phyloP scores from a whole-genome alignment of 768 basidiomycete species.

The Mycena sanguinolenta region DNA sequence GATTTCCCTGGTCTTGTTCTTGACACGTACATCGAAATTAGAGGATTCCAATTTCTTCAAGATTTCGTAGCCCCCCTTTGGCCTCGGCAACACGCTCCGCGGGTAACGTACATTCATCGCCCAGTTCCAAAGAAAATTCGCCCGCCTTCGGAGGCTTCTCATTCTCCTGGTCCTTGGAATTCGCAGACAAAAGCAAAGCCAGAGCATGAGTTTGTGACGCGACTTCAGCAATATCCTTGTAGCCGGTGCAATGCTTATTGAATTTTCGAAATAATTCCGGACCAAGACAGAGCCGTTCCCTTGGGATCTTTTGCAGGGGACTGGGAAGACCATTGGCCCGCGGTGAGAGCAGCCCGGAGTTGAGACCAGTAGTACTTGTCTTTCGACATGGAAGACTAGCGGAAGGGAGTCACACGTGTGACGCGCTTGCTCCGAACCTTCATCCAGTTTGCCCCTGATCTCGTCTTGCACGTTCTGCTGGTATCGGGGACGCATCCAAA shows the following conservation, averaged over 20 bases:
- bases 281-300: slow-evolving; percentile 73
- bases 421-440: slow-evolving; percentile 2
- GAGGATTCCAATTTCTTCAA: slow-evolving; percentile 64
- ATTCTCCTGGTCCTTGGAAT: slow-evolving; percentile 67
- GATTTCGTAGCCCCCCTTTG: slow-evolving; percentile 61
- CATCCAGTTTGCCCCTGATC: neutral
- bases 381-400: slow-evolving; percentile 53
- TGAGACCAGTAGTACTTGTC: slow-evolving; percentile 86
- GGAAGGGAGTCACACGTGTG: slow-evolving; percentile 18
- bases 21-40: slow-evolving; percentile 69
- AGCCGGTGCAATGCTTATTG: slow-evolving; percentile 83
- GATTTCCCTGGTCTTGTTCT: slow-evolving; percentile 19
- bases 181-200: slow-evolving; percentile 66
- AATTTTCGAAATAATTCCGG: slow-evolving; percentile 87
- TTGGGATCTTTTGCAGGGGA: slow-evolving; percentile 73
- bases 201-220: slow-evolving; percentile 77
- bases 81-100: slow-evolving; percentile 73
- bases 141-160: slow-evolving; percentile 55
- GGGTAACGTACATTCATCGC: slow-evolving; percentile 68
- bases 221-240: slow-evolving; percentile 71
- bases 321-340: slow-evolving; percentile 78
- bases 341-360: slow-evolving; percentile 76
- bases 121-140: slow-evolving; percentile 58
- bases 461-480: neutral
- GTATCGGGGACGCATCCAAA: neutral